Evolutionary conservation across 257 asterid species (phyloP), one percentile per base, ranked within the genome.

Genomic region (Jaltomata sinuosa): DNA sequence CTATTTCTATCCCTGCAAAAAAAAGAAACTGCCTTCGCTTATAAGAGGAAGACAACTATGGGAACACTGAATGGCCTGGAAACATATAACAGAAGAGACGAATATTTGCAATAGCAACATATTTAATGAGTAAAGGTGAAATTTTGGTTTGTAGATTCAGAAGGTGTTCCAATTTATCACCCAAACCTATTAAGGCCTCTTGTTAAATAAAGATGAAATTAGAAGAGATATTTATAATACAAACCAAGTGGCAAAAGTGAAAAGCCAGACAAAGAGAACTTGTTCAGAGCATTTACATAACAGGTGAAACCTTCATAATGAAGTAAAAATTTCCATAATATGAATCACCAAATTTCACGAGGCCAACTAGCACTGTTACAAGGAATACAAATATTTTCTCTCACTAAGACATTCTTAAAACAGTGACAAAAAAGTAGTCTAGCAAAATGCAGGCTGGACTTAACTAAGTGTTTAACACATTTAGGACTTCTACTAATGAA

Each of bases 1-100:
- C 93, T 6, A 97, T 90, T 91, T 95, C 93, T 78, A 97, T 95
- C 87, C 99, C 99, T 97, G 97, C 87, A 90, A 91, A 91, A 89
- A 82, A 91, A 84, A 85, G 54, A 88, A 88, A 91, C 93, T 90
- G 94, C 87, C 94, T 84, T 84, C 93, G 82, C 96, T 93, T 87
- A 86, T 94, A 89, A 90, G 96, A 88, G 88, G 94, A 87, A 89
- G 86, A 90, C 71, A 84, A 76, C 54, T 79, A 84, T 22, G 62
- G 64, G 57, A 50, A 79, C 47, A 25, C 53, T 11, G 49, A 68
- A 85, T 55, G 47, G 34, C 42, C 16, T 9, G 7, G 27, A 77
- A 77, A 77, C 11, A 16, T 27, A 27, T 11, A 50, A 16, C 62
- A 49, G 27, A 77, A 8, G 81, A 74, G 40, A 45, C 25, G 81